phyloP scores from a whole-genome alignment of 768 basidiomycete species.

The Auricularia cornea region DNA sequence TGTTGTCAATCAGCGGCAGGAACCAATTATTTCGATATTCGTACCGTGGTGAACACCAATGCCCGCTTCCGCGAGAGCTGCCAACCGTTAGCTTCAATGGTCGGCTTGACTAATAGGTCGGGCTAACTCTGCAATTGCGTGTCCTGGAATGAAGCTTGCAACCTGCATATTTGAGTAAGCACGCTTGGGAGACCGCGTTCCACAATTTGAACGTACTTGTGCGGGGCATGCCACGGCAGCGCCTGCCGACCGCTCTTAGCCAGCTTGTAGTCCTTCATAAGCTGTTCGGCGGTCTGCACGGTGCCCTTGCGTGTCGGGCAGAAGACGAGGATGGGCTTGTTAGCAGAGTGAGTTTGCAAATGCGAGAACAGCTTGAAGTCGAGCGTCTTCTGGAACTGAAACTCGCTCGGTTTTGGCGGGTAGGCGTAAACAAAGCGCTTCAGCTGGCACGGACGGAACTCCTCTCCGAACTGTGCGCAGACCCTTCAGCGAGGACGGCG shows the following conservation, averaged over 20 bases:
- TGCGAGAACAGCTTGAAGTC: constrained; percentile 65
- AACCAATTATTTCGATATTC: background rate
- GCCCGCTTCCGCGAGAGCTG: constrained; percentile 61
- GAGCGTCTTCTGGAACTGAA: constrained; percentile 60
- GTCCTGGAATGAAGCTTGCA: constrained; percentile 52
- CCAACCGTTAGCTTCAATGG: background rate
- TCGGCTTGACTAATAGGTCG: constrained; percentile 11
- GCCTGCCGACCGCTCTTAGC: constrained; percentile 37
- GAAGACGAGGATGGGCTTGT: constrained; percentile 85
- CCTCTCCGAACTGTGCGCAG: constrained; percentile 78
- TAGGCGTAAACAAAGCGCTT: constrained; percentile 66
- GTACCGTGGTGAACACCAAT: constrained; percentile 80
- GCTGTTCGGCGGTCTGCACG: constrained; percentile 59
- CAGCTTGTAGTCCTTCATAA: constrained; percentile 65
- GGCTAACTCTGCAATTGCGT: constrained; percentile 50
- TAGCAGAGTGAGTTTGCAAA: constrained; percentile 62
- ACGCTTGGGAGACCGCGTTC: constrained; percentile 1
- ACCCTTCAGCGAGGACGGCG: background rate
- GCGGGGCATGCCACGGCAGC: constrained; percentile 63
- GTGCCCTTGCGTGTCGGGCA: constrained; percentile 74
- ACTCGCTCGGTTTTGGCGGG: constrained; percentile 66
- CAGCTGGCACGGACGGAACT: constrained; percentile 81
- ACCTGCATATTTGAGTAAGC: constrained; percentile 29
- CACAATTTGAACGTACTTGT: constrained; percentile 30
- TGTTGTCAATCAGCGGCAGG: background rate